Evolutionary conservation across 441 rosid species (phyloP).

Genomic region (Populus hybrid): DNA sequence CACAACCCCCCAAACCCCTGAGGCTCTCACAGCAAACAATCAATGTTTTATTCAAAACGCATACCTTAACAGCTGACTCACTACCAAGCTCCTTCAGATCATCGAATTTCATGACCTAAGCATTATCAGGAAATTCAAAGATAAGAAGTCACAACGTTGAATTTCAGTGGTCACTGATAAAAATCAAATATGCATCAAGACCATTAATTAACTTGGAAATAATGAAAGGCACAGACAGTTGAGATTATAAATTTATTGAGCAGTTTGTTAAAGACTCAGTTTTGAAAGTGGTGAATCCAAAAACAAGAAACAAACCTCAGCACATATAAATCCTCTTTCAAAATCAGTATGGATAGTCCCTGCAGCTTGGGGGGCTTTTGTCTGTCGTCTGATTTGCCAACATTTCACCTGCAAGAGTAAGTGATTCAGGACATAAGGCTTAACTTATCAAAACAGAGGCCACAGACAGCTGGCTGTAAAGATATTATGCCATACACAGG

Average conservation of each 20-base stretch:
- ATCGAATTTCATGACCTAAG: constrained; percentile 95
- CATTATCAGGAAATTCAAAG: constrained; percentile 10
- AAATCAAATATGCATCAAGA: neutral
- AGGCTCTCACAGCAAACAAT: neutral
- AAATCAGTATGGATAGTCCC: too few species aligned
- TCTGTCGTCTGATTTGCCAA: constrained; percentile 94
- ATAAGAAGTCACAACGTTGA: constrained; percentile 1
- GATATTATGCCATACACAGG: too few species aligned
- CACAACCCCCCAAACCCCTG: neutral
- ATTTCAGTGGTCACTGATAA: neutral
- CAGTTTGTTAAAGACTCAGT: too few species aligned
- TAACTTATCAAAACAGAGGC: neutral
- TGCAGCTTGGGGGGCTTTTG: constrained; percentile 99
- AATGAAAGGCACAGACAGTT: too few species aligned
- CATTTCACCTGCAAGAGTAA: constrained; percentile 72
- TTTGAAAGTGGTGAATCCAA: too few species aligned
- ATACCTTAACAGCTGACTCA: constrained; percentile 93
- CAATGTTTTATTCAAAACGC: neutral
- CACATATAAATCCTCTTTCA: too few species aligned
- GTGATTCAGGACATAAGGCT: neutral
- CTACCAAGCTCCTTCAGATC: constrained; percentile 91
- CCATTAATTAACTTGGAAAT: neutral
- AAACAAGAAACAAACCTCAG: too few species aligned
- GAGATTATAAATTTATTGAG: too few species aligned
- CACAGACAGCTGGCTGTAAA: neutral